Conservation (phyloP, 139 green algal genomes). For the Deuterostichococcus epilithicus region DNA sequence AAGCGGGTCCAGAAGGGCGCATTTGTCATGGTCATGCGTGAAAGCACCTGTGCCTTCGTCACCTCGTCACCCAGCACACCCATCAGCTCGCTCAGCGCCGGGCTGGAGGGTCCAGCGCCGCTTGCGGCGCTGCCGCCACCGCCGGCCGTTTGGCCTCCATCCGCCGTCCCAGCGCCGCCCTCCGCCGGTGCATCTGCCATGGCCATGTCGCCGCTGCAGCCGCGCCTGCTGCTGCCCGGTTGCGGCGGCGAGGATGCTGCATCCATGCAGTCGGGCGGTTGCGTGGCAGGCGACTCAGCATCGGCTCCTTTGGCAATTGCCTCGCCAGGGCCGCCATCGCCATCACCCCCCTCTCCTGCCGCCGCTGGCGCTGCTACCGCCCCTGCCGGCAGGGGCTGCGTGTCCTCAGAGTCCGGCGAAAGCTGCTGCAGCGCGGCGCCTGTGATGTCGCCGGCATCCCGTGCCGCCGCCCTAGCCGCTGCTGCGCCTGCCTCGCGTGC, state of each 20-base stretch:
- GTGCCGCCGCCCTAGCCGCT: background rate
- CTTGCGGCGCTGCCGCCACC: background rate
- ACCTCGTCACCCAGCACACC: slow-evolving; percentile 32
- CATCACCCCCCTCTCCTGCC: background rate
- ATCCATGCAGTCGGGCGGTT: background rate
- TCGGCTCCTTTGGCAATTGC: background rate
- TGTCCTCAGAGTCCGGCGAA: background rate
- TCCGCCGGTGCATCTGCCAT: background rate
- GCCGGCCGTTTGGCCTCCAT: background rate
- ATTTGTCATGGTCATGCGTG: no score
- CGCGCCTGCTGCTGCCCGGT: no score
- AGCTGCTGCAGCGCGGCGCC: no score
- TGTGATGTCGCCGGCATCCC: no score
- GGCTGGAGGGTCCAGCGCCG: background rate
- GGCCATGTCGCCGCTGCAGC: background rate
- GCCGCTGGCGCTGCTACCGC: slow-evolving; percentile 2
- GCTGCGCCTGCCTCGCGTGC: no score
- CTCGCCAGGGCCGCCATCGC: background rate
- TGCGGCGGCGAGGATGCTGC: no score
- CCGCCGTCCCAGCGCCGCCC: background rate
- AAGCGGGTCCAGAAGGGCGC: no score
- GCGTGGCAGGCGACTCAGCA: background rate
- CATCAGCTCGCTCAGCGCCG: slow-evolving; percentile 20
- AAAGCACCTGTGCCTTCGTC: no score
- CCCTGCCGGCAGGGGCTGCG: background rate